These are phyloP conservation scores for Ophiocordyceps camponoti-saundersi DNA, from an alignment of 2,329 filamentous ascomycete genomes.

Conservation along the genomic window DNA sequence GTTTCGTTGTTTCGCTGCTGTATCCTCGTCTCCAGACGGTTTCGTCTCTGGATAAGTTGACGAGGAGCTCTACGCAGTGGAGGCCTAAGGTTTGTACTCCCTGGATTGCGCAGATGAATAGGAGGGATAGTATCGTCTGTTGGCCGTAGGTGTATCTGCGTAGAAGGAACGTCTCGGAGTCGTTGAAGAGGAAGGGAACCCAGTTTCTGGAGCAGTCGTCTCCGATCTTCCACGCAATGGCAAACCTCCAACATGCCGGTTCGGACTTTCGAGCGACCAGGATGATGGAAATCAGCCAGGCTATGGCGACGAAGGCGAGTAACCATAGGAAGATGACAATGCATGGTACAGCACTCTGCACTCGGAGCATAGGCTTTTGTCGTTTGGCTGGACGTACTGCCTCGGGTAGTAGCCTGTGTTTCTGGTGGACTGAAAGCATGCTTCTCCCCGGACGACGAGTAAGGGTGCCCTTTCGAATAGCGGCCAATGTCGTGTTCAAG, in stretches of 20 bases:
- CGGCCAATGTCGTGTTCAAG: neutral
- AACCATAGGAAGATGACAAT: neutral
- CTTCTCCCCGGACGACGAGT: neutral
- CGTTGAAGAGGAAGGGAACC: neutral
- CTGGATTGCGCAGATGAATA: neutral
- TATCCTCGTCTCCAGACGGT: neutral
- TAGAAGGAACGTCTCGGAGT: too few species aligned
- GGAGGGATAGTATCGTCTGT: neutral
- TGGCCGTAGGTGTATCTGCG: neutral
- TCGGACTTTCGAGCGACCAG: neutral
- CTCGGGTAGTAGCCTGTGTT: neutral
- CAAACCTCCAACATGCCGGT: neutral
- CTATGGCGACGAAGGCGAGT: neutral
- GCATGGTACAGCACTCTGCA: neutral
- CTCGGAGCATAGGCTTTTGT: neutral
- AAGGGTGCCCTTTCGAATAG: neutral
- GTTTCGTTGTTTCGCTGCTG: neutral
- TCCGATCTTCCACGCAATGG: neutral
- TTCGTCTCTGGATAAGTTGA: neutral
- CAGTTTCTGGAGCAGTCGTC: neutral
- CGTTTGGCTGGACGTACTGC: neutral
- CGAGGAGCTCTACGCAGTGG: neutral
- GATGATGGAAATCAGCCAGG: neutral
- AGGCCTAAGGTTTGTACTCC: neutral
- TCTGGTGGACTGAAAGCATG: neutral